phyloP scores from a whole-genome alignment of 768 basidiomycete species.

The Heimioporus sp. region DNA sequence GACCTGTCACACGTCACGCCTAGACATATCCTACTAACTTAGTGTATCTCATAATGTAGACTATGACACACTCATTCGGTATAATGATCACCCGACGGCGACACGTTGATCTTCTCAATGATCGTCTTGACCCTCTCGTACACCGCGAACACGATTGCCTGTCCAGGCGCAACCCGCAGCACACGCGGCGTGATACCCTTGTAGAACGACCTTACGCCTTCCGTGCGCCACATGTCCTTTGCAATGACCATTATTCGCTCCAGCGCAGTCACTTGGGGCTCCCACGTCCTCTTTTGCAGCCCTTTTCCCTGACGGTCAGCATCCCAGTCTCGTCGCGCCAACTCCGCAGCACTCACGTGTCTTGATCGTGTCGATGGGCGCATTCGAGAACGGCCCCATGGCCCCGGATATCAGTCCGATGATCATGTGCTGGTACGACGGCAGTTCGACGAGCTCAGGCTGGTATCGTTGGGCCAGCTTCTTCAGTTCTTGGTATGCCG shows the following conservation, averaged over 20 bases:
- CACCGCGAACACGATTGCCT: conserved; percentile 96
- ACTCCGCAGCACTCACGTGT: conserved; percentile 59
- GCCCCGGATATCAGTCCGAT: conserved; percentile 96
- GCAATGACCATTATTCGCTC: conserved; percentile 80
- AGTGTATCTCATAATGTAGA: too few species aligned
- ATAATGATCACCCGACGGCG: conserved; percentile 60
- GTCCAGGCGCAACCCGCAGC: conserved; percentile 93
- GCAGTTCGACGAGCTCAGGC: conserved; percentile 75
- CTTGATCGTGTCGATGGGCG: conserved; percentile 93
- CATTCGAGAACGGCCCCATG: conserved; percentile 98
- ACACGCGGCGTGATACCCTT: conserved; percentile 98
- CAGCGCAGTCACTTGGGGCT: conserved; percentile 72
- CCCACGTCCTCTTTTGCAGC: conserved; percentile 78
- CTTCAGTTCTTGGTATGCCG: conserved; percentile 96
- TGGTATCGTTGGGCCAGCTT: conserved; percentile 74
- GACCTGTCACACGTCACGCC: conserved; percentile 19
- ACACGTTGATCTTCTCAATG: conserved; percentile 68
- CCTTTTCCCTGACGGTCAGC: conserved; percentile 40
- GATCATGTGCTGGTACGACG: conserved; percentile 93
- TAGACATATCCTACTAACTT: too few species aligned
- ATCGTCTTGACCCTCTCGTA: conserved; percentile 82
- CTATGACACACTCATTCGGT: conserved; percentile 51
- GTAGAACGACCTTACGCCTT: conserved; percentile 91
- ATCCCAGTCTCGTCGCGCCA: background rate
- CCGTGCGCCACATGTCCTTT: conserved; percentile 88